Percentiles rank a stretch among this genome's conserved stretches.
Conservation (phyloP, 306 rosid genomes). For the Bauhinia variegata region DNA sequence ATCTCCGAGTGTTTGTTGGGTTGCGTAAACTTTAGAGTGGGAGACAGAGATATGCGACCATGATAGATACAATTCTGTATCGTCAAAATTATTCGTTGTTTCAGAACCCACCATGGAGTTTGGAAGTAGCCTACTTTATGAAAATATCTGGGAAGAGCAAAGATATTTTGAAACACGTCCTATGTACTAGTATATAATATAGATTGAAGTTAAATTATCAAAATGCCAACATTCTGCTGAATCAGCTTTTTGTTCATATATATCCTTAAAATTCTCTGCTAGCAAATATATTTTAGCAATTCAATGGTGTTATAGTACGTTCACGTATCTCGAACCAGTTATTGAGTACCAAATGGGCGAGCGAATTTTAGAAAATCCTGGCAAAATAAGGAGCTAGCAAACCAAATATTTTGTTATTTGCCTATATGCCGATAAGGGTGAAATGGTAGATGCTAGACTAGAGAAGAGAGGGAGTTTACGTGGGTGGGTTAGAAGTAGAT, state of each 20-base stretch:
- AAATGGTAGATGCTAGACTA: neutral
- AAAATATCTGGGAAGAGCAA: constrained; percentile 13
- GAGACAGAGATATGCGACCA: neutral
- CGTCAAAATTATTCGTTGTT: too few species aligned
- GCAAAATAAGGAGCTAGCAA: too few species aligned
- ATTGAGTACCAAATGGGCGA: too few species aligned
- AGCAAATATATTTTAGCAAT: too few species aligned
- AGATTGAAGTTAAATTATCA: neutral
- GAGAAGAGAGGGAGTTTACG: neutral
- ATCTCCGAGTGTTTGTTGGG: neutral
- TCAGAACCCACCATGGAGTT: neutral
- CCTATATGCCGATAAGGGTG: too few species aligned
- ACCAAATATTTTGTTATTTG: too few species aligned
- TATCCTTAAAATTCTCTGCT: too few species aligned
- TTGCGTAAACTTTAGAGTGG: neutral
- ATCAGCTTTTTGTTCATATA: too few species aligned
- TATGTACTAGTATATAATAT: neutral
- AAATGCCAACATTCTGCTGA: too few species aligned
- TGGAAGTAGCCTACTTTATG: neutral
- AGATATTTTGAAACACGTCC: neutral
- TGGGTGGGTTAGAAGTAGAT: neutral
- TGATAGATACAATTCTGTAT: neutral
- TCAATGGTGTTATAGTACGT: too few species aligned
- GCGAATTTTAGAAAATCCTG: too few species aligned
- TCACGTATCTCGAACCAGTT: too few species aligned